These are phyloP conservation scores for Aspergillus fumigatiaffinis DNA, from an alignment of 2,329 filamentous ascomycete species.

Conservation along the genomic window DNA sequence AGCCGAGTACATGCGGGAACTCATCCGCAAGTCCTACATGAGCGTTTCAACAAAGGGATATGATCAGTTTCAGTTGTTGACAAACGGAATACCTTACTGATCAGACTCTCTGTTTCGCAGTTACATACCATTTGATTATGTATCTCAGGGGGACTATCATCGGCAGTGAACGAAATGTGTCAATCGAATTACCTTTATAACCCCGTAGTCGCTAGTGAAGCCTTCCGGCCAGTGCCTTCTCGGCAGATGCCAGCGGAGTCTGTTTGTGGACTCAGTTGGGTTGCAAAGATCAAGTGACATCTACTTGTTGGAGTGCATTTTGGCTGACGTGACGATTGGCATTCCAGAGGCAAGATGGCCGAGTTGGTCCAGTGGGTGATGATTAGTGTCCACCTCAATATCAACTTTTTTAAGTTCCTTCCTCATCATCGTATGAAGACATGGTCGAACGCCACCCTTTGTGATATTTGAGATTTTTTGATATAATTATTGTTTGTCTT, in stretches of 20 bases:
- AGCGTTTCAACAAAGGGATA: constrained; percentile 93
- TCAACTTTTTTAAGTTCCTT: neutral
- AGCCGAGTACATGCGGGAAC: constrained; percentile 84
- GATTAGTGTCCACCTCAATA: constrained; percentile 5
- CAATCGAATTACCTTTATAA: no score
- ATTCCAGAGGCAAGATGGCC: constrained; percentile 5
- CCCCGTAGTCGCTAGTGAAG: no score
- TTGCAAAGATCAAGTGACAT: neutral
- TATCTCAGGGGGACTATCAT: neutral
- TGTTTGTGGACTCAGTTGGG: no score
- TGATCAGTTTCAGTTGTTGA: constrained; percentile 95
- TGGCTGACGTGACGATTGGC: neutral
- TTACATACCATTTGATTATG: neutral
- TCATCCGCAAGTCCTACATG: constrained; percentile 84
- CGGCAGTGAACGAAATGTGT: no score
- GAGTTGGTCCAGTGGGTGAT: constrained; percentile 8
- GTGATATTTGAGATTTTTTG: neutral
- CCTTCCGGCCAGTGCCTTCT: no score
- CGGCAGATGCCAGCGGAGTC: no score
- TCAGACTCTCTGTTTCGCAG: neutral
- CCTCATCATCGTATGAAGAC: neutral
- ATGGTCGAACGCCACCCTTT: neutral
- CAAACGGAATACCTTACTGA: constrained; percentile 94
- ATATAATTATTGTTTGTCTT: neutral
- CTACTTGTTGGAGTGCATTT: neutral